Conservation (phyloP, 371 early-diverging fungal species). For the Mucor ambiguus region DNA sequence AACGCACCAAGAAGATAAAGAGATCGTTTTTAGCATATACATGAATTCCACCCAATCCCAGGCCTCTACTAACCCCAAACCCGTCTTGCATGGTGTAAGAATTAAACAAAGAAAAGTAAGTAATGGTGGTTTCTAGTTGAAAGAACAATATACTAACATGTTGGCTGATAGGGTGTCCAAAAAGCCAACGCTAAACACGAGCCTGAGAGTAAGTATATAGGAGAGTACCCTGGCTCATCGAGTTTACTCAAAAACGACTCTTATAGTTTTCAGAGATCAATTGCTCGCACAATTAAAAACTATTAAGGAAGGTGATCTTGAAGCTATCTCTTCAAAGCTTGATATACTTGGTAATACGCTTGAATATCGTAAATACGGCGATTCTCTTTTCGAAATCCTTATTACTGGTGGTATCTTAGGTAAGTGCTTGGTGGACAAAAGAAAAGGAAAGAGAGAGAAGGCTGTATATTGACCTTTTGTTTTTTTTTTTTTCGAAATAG, state of each 20-base stretch:
- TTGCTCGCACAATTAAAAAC: slow-evolving; percentile 65
- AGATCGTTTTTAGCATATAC: slow-evolving; percentile 35
- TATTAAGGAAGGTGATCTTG: slow-evolving; percentile 70
- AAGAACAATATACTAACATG: neutral
- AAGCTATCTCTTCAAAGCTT: slow-evolving; percentile 70
- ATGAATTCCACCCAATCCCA: slow-evolving; percentile 66
- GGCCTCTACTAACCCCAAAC: slow-evolving; percentile 56
- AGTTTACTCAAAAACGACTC: neutral
- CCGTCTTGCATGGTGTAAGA: slow-evolving; percentile 82
- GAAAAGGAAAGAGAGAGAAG: neutral
- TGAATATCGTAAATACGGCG: slow-evolving; percentile 93
- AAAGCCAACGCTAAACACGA: slow-evolving; percentile 86
- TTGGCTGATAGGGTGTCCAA: slow-evolving; percentile 70
- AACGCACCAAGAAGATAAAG: slow-evolving; percentile 21
- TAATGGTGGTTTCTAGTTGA: neutral
- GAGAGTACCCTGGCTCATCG: neutral
- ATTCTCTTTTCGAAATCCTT: slow-evolving; percentile 90
- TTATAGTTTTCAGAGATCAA: slow-evolving; percentile 72
- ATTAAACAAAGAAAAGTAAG: slow-evolving; percentile 78
- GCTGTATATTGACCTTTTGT: neutral
- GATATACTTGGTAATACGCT: slow-evolving; percentile 86
- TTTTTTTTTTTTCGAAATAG: slow-evolving; percentile 39
- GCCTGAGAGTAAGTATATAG: slow-evolving; percentile 64
- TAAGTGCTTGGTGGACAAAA: slow-evolving; percentile 25
- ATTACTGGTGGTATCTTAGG: slow-evolving; percentile 89